Evolutionary conservation across 768 basidiomycete species (phyloP).

Genomic region (Piloderma croceum): DNA sequence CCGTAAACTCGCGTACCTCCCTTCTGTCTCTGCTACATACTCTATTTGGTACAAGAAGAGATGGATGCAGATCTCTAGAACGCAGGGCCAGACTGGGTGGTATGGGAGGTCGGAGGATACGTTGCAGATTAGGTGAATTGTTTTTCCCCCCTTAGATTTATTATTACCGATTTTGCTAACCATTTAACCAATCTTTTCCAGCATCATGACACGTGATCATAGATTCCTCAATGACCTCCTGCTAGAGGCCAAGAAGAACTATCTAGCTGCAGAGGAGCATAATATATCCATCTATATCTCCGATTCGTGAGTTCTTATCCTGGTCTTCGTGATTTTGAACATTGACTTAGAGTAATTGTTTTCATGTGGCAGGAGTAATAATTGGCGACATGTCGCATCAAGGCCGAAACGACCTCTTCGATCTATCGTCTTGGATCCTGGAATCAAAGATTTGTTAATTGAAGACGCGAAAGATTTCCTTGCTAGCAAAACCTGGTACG

Average conservation of each 20-base stretch:
- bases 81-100: slow-evolving; percentile 3
- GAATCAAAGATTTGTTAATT: slow-evolving; percentile 39
- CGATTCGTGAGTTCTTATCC: slow-evolving; percentile 29
- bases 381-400: slow-evolving; percentile 51
- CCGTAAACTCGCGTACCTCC: slow-evolving; percentile 28
- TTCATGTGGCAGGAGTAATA: slow-evolving; percentile 10
- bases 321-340: too few relatives aligned
- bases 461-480: slow-evolving; percentile 47
- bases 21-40: slow-evolving; percentile 28
- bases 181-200: too few relatives aligned
- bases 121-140: not conserved
- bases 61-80: slow-evolving; percentile 20
- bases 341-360: too few relatives aligned
- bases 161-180: too few relatives aligned
- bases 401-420: slow-evolving; percentile 45
- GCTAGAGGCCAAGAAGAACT: slow-evolving; percentile 35
- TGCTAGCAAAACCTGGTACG: slow-evolving; percentile 43
- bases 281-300: slow-evolving; percentile 39
- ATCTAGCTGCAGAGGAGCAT: slow-evolving; percentile 33
- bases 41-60: slow-evolving; percentile 28
- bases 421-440: slow-evolving; percentile 44
- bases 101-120: not conserved
- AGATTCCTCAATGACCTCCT: slow-evolving; percentile 35
- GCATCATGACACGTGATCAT: slow-evolving; percentile 39
- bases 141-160: not conserved